Percentiles rank a stretch among this genome's conserved stretches.
phyloP scores from a whole-genome alignment of 345 rosid species.

The Acer yangbiense region DNA sequence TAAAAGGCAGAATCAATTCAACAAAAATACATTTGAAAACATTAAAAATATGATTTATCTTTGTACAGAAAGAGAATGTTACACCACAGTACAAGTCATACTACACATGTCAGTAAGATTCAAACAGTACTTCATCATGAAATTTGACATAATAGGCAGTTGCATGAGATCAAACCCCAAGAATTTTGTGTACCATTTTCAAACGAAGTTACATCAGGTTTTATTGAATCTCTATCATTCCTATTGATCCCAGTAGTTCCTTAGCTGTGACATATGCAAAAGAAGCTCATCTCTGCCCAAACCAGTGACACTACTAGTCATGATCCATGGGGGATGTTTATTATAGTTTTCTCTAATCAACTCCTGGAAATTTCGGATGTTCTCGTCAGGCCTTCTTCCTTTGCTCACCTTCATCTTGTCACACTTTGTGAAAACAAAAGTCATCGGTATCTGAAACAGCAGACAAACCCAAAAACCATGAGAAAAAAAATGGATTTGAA shows the following conservation, averaged over 20 bases:
- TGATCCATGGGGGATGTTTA: conserved; percentile 84
- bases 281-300: conserved; percentile 94
- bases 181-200: background rate
- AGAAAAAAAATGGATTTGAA: background rate
- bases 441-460: conserved; percentile 69
- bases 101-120: conserved; percentile 3
- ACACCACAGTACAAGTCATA: background rate
- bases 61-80: background rate
- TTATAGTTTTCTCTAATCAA: conserved; percentile 58
- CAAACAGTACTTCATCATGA: background rate
- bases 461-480: background rate
- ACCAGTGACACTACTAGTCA: conserved; percentile 88
- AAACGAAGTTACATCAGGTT: conserved; percentile 1
- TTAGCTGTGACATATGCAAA: conserved; percentile 79
- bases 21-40: background rate
- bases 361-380: conserved; percentile 71
- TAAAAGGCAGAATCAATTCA: background rate
- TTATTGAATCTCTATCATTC: background rate
- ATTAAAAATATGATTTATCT: background rate
- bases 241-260: conserved; percentile 61
- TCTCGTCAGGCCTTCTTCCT: conserved; percentile 84
- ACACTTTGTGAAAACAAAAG: conserved; percentile 88
- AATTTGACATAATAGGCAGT: background rate
- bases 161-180: background rate
- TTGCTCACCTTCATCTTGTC: conserved; percentile 77